Evolutionary conservation across 2,329 filamentous ascomycete species (phyloP).

Genomic region (Hirsutella minnesotensis): DNA sequence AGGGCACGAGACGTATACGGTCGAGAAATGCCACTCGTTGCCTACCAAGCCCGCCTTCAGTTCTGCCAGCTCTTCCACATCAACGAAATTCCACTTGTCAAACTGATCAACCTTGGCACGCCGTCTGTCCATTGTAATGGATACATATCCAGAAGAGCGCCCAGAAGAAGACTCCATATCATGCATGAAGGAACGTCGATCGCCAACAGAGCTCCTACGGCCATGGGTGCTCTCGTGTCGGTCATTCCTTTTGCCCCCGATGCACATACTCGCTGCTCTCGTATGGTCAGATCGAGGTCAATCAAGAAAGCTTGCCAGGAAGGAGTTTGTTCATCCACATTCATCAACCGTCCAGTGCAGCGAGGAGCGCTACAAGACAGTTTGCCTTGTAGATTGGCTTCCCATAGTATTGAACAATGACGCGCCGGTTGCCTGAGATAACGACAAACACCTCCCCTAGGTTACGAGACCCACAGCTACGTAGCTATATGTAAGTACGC

Average conservation of each 20-base stretch:
- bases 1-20: no score
- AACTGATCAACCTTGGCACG: no score
- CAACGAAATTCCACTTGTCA: no score
- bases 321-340: constrained; percentile 25
- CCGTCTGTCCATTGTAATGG: neutral
- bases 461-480: no score
- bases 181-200: neutral
- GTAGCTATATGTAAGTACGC: no score
- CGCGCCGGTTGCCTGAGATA: no score
- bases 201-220: constrained; percentile 24
- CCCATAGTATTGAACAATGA: constrained; percentile 27
- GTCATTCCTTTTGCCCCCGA: constrained; percentile 29
- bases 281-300: constrained; percentile 27
- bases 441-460: no score
- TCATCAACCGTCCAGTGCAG: constrained; percentile 28
- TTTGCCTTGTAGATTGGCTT: constrained; percentile 28
- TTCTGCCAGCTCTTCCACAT: no score
- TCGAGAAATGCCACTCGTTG: no score
- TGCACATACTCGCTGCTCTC: constrained; percentile 14
- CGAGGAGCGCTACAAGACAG: constrained; percentile 22
- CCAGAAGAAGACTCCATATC: neutral
- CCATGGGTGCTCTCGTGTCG: constrained; percentile 34
- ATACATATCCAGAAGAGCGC: neutral
- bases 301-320: constrained; percentile 28
- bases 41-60: no score